Evolutionary conservation across 768 basidiomycete species (phyloP), one percentile per base, ranked within the genome.

Genomic region (Kwoniella pini): DNA sequence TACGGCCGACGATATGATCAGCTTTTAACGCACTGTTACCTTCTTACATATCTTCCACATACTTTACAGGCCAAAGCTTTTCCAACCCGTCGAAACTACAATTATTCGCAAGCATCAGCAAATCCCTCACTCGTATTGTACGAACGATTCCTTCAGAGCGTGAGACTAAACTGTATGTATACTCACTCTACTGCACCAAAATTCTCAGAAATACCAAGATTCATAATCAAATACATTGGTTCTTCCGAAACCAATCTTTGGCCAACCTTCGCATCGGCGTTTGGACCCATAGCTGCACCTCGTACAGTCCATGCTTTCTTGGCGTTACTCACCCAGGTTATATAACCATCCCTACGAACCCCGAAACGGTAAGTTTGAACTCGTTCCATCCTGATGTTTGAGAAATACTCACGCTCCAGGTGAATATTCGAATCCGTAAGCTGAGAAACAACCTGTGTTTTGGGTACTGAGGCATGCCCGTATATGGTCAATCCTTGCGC

Each of bases 371-470:
- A n/a, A 26, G 40, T n/a, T n/a, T n/a, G n/a, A n/a, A n/a, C n/a
- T n/a, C n/a, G n/a, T n/a, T n/a, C n/a, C n/a, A n/a, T n/a, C n/a
- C 40, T 42, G 42, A 56, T 51, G 39, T 21, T 30, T n/a, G 28
- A 10, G 9, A 24, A 3, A 15, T 6, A 65, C 73, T 71, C 48
- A 75, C 71, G 86, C 88, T 44, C 91, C 90, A 70, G 89, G 85
- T 60, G 82, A 79, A 74, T 92, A 94, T 74, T 93, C 89, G 69
- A 89, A 90, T 2, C 88, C 91, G 72, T 90, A 95, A 1, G 84
- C 79, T 5, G 85, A 82, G 70, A 83, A 88, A 69, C 87, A 85
- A 22, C 69, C 55, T n/a, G 71, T 72, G 58, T 80, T 67, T 76
- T 77, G 82, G 22, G 70, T 74, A 46, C 76, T 77, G 40, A 24